Evolutionary conservation across 2,329 filamentous ascomycete genomes (phyloP).

Genomic region (Exophiala lecanii-corni): DNA sequence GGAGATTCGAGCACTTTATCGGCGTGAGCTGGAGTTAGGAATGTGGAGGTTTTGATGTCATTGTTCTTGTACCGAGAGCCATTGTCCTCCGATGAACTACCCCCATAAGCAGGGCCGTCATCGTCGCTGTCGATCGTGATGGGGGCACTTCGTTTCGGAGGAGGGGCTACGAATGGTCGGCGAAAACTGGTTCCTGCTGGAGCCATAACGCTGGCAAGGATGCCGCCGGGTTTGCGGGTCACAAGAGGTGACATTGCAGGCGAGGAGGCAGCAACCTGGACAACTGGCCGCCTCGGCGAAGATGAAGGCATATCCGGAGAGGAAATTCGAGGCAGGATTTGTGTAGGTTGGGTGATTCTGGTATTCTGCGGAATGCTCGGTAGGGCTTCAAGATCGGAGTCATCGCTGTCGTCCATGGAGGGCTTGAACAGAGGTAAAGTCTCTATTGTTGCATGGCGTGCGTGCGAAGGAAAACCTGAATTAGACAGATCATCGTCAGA

Average conservation of each 20-base stretch:
- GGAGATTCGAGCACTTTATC: constrained; percentile 38
- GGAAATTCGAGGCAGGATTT: constrained; percentile 46
- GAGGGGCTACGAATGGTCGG: constrained; percentile 41
- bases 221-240: constrained; percentile 34
- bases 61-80: constrained; percentile 44
- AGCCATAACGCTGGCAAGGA: constrained; percentile 62
- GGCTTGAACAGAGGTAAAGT: constrained; percentile 21
- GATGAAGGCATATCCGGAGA: constrained; percentile 26
- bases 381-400: constrained; percentile 42
- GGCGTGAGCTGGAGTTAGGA: constrained; percentile 35
- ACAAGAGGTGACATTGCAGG: constrained; percentile 53
- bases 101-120: constrained; percentile 54
- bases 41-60: constrained; percentile 55
- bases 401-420: constrained; percentile 9
- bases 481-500: constrained; percentile 25
- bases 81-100: constrained; percentile 61
- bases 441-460: constrained; percentile 18
- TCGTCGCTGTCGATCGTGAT: constrained; percentile 51
- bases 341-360: constrained; percentile 59
- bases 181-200: constrained; percentile 70
- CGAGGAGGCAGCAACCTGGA: constrained; percentile 89
- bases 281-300: constrained; percentile 37
- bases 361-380: constrained; percentile 42
- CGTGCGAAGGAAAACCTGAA: constrained; percentile 6
- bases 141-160: constrained; percentile 37